phyloP scores from a whole-genome alignment of 306 rosid genomes.

The Ochetophila trinervis region DNA sequence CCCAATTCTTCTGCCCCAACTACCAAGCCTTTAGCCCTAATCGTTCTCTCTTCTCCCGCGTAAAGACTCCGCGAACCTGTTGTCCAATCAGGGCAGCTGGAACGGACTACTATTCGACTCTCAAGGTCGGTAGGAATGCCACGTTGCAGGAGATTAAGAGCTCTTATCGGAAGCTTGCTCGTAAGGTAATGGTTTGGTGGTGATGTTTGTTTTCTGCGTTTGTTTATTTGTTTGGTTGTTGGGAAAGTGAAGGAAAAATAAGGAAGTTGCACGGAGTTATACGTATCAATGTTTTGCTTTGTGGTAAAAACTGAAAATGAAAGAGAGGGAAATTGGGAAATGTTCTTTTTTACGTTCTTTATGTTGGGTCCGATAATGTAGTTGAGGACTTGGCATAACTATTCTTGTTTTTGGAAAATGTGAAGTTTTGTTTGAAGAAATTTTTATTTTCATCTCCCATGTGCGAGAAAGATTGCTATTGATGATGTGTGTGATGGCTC shows the following conservation, averaged over 20 bases:
- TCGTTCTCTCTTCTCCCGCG: slow-evolving; percentile 20
- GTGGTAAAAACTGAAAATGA: not conserved
- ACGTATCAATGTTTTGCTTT: not conserved
- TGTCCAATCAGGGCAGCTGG: slow-evolving; percentile 39
- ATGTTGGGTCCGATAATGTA: too few relatives aligned
- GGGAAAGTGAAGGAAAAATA: slow-evolving; percentile 20
- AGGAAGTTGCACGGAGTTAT: not conserved
- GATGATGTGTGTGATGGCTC: not conserved
- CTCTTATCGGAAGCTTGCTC: slow-evolving; percentile 79
- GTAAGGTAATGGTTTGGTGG: slow-evolving; percentile 71
- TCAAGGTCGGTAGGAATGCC: slow-evolving; percentile 59
- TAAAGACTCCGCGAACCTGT: slow-evolving; percentile 29
- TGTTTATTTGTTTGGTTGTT: slow-evolving; percentile 16
- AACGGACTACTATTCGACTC: slow-evolving; percentile 61
- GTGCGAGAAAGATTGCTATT: not conserved
- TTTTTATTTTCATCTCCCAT: too few relatives aligned
- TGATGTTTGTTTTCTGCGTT: not conserved
- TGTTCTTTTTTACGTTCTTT: too few relatives aligned
- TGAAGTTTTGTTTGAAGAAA: too few relatives aligned
- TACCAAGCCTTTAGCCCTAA: slow-evolving; percentile 19
- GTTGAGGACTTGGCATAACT: too few relatives aligned
- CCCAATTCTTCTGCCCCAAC: slow-evolving; percentile 27
- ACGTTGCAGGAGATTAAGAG: slow-evolving; percentile 71
- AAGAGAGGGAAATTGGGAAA: too few relatives aligned
- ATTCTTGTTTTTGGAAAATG: too few relatives aligned